Percentiles rank a stretch among this genome's conserved stretches.
These are phyloP conservation scores for Gelatoporia subvermispora DNA, from an alignment of 768 basidiomycete species.

Conservation along the genomic window DNA sequence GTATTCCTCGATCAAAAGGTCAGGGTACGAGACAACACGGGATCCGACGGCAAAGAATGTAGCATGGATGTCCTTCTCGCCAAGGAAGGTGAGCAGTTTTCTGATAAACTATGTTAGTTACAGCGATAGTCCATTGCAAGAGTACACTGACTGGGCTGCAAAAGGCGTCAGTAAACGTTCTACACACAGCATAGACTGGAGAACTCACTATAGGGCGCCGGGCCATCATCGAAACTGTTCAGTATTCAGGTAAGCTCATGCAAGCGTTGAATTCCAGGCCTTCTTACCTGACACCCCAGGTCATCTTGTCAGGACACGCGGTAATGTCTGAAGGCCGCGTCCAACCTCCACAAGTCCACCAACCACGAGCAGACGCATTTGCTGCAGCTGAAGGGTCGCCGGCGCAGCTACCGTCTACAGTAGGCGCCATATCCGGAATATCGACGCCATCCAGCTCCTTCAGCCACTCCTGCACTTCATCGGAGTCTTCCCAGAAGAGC, in stretches of 20 bases:
- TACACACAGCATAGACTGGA: not conserved
- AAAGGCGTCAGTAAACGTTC: slow-evolving; percentile 7
- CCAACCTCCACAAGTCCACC: slow-evolving; percentile 88
- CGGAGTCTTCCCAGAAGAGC: slow-evolving; percentile 38
- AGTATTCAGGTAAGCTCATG: slow-evolving; percentile 14
- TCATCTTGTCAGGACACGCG: slow-evolving; percentile 59
- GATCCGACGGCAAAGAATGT: slow-evolving; percentile 94
- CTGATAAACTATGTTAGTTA: slow-evolving; percentile 24
- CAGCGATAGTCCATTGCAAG: not conserved
- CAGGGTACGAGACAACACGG: slow-evolving; percentile 74
- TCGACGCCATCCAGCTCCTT: slow-evolving; percentile 64
- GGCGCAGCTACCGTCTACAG: slow-evolving; percentile 63
- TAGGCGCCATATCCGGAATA: slow-evolving; percentile 64
- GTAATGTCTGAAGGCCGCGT: slow-evolving; percentile 58
- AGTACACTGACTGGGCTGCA: slow-evolving; percentile 45
- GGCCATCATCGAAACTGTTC: slow-evolving; percentile 77
- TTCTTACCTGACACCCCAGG: slow-evolving; percentile 60
- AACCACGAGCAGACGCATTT: slow-evolving; percentile 61
- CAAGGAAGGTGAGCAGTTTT: slow-evolving; percentile 69
- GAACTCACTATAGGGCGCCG: slow-evolving; percentile 70
- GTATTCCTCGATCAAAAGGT: slow-evolving; percentile 73
- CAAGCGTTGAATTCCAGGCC: slow-evolving; percentile 21
- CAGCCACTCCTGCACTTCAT: slow-evolving; percentile 71
- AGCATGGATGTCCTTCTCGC: slow-evolving; percentile 55
- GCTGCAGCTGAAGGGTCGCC: slow-evolving; percentile 52